Evolutionary conservation across 768 basidiomycete genomes (phyloP), one percentile per base, ranked within the genome.

Genomic region (Leccinellum albellum): DNA sequence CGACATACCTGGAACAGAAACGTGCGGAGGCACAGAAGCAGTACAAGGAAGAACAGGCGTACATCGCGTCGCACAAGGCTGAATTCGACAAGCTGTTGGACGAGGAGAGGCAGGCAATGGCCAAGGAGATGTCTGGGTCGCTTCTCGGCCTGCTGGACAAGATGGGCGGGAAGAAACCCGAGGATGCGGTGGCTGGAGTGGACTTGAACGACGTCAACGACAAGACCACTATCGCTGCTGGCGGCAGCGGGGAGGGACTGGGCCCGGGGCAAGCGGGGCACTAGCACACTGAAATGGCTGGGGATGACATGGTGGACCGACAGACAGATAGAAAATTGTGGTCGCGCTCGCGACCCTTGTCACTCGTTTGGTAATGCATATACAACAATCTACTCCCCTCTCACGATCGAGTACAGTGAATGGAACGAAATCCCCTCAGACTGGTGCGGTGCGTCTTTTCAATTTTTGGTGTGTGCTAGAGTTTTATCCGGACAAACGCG

Each of bases 1-100:
- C 73, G n/a, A 81, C 79, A 4, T 82, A 82, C 67, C 76, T 82
- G 44, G 81, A 82, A 59, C 77, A 77, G 58, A 80, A 79, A 65
- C 79, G 81, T 2, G 65, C 66, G 28, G 78, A 81, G 58, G 82
- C 81, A 13, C 83, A 84, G 63, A 67, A 65, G 33, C 71, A 75
- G 49, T 84, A 83, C 71, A 72, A 66, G 55, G 80, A 82, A 55
- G 83, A 84, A 58, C 78, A 80, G 56, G 75, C 78, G 51, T 83
- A 81, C 64, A 76, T 84, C 59, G 69, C 69, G 32, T 65, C 78
- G 40, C 78, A 84, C 71, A 82, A 79, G 66, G 76, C 62, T 32
- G 73, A 79, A 50, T 81, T 83, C 59, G 79, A 83, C 59, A 68
- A 73, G 53, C 53, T 75, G 64, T 68, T 83, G 62, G 81, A 83